Conservation (phyloP, 768 basidiomycete genomes). For the Tulasnella sp. region DNA sequence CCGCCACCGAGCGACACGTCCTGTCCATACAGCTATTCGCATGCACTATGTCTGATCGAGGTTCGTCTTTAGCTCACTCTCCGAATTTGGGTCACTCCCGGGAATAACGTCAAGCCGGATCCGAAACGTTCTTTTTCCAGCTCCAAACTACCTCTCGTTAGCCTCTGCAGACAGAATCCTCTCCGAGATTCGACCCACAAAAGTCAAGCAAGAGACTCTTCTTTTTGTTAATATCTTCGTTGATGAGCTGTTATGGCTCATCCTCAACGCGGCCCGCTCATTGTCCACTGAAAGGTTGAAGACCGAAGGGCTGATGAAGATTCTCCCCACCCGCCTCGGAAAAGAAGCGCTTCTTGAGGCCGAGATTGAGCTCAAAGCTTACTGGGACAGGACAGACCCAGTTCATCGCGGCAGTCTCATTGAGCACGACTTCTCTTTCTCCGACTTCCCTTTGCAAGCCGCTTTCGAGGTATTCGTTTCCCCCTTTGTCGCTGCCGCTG, state of each 20-base stretch:
- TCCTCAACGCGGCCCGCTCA: conserved; percentile 53
- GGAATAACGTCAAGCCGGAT: conserved; percentile 96
- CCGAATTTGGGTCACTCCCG: no score
- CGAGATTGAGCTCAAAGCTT: conserved; percentile 80
- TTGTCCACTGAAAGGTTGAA: conserved; percentile 64
- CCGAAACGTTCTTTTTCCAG: conserved; percentile 42
- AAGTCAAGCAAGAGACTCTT: conserved; percentile 67
- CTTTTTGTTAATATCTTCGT: conserved; percentile 64
- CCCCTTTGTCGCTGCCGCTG: no score
- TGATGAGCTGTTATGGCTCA: conserved; percentile 70
- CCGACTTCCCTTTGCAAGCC: conserved; percentile 59
- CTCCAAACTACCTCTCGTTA: conserved; percentile 66
- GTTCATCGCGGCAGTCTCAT: conserved; percentile 9
- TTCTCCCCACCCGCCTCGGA: conserved; percentile 69
- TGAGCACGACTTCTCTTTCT: conserved; percentile 37
- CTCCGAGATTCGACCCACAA: conserved; percentile 85
- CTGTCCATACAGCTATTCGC: no score
- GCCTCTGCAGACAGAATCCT: conserved; percentile 84
- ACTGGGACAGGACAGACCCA: conserved; percentile 61
- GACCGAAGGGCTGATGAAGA: conserved; percentile 46
- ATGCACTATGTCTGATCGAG: no score
- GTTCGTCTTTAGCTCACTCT: no score
- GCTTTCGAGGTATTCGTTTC: conserved; percentile 50
- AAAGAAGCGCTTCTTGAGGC: conserved; percentile 90
- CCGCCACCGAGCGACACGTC: no score